Base-by-base conservation (phyloP, 139 green algal species). In the Micractinium sp. region DNA sequence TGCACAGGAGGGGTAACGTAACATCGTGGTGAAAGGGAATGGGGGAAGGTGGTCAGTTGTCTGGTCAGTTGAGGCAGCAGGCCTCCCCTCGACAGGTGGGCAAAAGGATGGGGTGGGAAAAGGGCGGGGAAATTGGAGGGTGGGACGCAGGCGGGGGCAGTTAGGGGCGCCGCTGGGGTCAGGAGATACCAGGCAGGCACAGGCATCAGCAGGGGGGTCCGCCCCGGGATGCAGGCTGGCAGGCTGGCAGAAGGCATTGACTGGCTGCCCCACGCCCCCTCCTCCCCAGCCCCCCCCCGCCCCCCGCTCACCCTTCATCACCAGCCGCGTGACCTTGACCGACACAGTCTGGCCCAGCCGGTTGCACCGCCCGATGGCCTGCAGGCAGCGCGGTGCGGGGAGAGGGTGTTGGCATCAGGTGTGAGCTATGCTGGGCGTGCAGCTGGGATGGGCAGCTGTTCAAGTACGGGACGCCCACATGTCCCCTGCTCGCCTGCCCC, bases 271-370 rank as follows among this genome's bases (percentile, higher is more conserved):
- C 66, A 29, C 66, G 7, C 22, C 2, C 66, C 66, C 66, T 73
- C 25, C 14, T 5, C 23, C 66, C 23, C 47, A 5, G 23, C 33
- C 75, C 20, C 7, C 39, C 41, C 41, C 39, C 39, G 2, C 2
- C 47, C 39, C 25, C 19, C 78, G 82, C 81, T 22, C 77, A 81
- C 74, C 85, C 66, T 82, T 38, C 38, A 74, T 79, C 33, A 87
- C 86, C 53, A 92, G 74, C n/a, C 77, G 73, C 41, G 82, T 89
- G 16, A 92, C 89, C 25, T 33, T 87, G 23, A 92, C 84, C 13
- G 38, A 35, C 36, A 84, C 23, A 25, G 22, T 41, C 87, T 92
- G 89, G 25, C 89, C 89, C 39, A 92, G 66, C 33, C 89, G 73
- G 60, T 67, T 60, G 69, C 39, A 85, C 19, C 85, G 84, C 75